Evolutionary conservation across 2,329 filamentous ascomycete genomes (phyloP).

Genomic region (Aspergillus arachidicola): DNA sequence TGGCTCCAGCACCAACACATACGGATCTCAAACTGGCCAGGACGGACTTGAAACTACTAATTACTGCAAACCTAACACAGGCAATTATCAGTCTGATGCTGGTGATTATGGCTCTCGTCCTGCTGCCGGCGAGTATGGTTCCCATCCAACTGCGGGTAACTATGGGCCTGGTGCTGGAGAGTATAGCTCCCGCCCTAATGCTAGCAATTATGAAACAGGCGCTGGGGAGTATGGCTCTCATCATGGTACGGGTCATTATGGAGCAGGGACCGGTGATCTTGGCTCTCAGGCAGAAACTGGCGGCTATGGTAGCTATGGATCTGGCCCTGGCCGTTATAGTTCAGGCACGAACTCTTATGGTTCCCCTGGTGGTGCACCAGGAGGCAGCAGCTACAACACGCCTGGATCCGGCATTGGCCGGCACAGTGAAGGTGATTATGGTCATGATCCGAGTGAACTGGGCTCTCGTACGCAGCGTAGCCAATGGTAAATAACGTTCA

Average conservation of each 20-base stretch:
- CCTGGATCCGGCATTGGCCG: not conserved
- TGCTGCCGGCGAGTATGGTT: not conserved
- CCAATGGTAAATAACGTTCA: conserved; percentile 12
- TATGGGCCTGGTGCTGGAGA: not conserved
- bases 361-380: conserved; percentile 12
- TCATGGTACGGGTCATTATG: conserved; percentile 27
- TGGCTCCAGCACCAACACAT: conserved; percentile 6
- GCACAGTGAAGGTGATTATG: conserved; percentile 6
- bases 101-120: conserved; percentile 42
- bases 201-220: conserved; percentile 39
- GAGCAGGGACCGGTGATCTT: conserved; percentile 11
- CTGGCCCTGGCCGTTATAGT: conserved; percentile 15
- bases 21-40: conserved; percentile 10
- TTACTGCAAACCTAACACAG: not conserved
- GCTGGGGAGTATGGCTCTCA: conserved; percentile 42
- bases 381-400: conserved; percentile 19
- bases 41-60: conserved; percentile 14
- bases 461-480: conserved; percentile 18
- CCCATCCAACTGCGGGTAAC: not conserved
- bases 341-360: conserved; percentile 16
- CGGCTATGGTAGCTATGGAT: conserved; percentile 44
- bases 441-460: conserved; percentile 11
- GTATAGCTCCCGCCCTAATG: conserved; percentile 52
- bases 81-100: conserved; percentile 6
- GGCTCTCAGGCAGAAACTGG: conserved; percentile 29